phyloP scores from a whole-genome alignment of 306 rosid genomes.

The Psophocarpus tetragonolobus region DNA sequence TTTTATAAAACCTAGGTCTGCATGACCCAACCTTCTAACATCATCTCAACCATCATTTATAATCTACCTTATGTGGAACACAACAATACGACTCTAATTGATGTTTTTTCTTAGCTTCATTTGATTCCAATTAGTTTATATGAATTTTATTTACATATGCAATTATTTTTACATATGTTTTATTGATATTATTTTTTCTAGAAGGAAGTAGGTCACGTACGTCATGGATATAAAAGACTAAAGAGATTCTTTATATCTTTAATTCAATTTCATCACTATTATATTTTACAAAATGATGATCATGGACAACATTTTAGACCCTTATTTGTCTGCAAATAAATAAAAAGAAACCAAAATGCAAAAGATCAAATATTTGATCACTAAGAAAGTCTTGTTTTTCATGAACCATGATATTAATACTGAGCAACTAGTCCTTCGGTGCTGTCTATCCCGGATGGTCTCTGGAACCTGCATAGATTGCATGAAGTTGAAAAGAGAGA shows the following conservation, averaged over 20 bases:
- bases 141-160: too few species aligned
- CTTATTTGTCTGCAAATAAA: slow-evolving; percentile 38
- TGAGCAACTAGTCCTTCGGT: slow-evolving; percentile 46
- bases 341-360: slow-evolving; percentile 30
- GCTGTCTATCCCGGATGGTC: slow-evolving; percentile 42
- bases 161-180: too few species aligned
- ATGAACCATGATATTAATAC: slow-evolving; percentile 32
- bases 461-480: slow-evolving; percentile 56
- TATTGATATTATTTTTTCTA: too few species aligned
- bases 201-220: too few species aligned
- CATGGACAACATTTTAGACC: slow-evolving; percentile 46
- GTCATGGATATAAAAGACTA: too few species aligned
- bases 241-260: slow-evolving; percentile 5
- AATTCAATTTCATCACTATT: not conserved
- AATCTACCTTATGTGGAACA: too few species aligned
- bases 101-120: too few species aligned
- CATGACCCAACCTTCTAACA: too few species aligned
- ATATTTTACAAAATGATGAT: slow-evolving; percentile 6
- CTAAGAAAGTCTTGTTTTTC: not conserved
- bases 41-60: too few species aligned
- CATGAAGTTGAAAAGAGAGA: slow-evolving; percentile 58
- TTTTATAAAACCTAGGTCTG: too few species aligned
- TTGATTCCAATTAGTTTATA: too few species aligned
- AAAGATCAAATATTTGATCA: not conserved
- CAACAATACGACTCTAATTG: too few species aligned